Base-by-base conservation (phyloP, 2,329 filamentous ascomycete species). In the Aspergillus felis region DNA sequence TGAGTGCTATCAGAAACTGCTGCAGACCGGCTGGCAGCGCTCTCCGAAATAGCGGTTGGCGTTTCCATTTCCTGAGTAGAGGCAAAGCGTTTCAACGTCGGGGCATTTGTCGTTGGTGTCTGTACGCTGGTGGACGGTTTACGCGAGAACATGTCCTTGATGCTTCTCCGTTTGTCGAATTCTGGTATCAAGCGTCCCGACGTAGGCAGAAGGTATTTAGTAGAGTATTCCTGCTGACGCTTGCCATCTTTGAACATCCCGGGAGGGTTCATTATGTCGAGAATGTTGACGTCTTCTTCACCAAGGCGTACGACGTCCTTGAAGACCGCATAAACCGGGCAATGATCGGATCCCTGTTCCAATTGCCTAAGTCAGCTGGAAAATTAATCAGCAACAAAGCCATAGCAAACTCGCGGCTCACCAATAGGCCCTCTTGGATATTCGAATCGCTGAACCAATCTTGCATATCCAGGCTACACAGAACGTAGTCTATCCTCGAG, bases 401-500 rank as follows among this genome's bases (percentile, higher is more conserved):
- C 20, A 24, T 48, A 27, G 6, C 7, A 7, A 35, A 14, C 32
- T 38, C 6, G 32, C 47, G 29, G 56, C 72, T 47, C 66, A 82
- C 81, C 78, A 96, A 88, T 24, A 97, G 78, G 0, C 92, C 92
- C 74, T 96, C 91, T 71, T 97, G 94, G 32, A 97, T 97, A 66
- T 97, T 87, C 6, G 91, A 85, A 47, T 87, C 84, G 27, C 78
- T 79, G 67, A 96, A 89, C 91, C 92, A 97, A 53, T 83, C 78
- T 66, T 87, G 89, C 79, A 96, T 89, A 38, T 84, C 83, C 44
- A 87, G 80, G 62, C 87, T 94, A 71, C 91, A 96, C 3, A 97
- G 81, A 20, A 99, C 84, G 74, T 96, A 97, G 74, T 99, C 94
- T 65, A 97, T 97, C 38, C 94, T 85, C 55, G 90, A 89, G 5